A percentile compares a stretch with the other conserved stretches of the same genome.
Evolutionary conservation across 257 asterid species (phyloP).

Genomic region (Nicotiana attenuata): DNA sequence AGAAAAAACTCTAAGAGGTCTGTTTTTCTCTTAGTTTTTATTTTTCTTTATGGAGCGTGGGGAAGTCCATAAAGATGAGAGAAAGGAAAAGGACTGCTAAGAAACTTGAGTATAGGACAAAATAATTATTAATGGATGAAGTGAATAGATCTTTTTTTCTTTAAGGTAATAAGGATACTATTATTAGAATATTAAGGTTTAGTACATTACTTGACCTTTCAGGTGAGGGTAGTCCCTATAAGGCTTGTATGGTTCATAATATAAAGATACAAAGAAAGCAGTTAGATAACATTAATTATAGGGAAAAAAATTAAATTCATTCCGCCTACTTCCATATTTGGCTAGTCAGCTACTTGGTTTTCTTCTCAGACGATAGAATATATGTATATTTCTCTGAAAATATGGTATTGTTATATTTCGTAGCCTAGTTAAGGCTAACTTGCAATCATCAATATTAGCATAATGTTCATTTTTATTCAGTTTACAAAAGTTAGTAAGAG

Average conservation of each 20-base stretch:
- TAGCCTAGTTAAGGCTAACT: background rate
- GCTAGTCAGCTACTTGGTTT: background rate
- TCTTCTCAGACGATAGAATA: too few relatives aligned
- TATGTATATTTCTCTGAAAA: background rate
- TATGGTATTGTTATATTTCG: background rate
- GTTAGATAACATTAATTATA: background rate
- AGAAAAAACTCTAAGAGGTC: too few relatives aligned
- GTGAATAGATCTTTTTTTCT: background rate
- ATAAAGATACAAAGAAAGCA: background rate
- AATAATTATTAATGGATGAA: background rate
- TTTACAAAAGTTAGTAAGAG: background rate
- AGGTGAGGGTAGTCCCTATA: too few relatives aligned
- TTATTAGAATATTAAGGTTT: background rate
- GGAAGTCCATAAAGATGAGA: too few relatives aligned
- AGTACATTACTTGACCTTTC: background rate
- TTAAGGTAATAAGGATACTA: background rate
- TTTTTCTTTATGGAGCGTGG: too few relatives aligned
- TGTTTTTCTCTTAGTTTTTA: too few relatives aligned
- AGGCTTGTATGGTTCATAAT: too few relatives aligned
- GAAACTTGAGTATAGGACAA: background rate
- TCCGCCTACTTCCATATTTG: background rate
- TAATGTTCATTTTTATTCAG: background rate
- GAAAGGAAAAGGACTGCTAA: background rate
- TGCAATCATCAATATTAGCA: background rate
- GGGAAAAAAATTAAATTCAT: background rate